Conservation (phyloP, 1,284 basidiomycete genomes). For the Austroboletus niveus region DNA sequence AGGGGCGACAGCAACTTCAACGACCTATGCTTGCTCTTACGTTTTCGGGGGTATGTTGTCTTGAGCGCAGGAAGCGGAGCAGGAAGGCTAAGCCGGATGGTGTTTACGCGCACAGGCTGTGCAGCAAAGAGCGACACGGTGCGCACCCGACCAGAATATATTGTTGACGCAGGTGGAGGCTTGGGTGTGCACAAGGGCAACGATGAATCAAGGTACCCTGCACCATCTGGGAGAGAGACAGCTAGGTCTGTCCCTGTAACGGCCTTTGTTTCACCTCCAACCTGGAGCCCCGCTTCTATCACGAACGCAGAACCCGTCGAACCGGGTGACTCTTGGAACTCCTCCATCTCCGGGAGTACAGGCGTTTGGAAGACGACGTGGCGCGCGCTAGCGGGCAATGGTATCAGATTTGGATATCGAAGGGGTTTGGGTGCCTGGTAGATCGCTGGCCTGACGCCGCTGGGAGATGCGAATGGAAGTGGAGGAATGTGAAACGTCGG, state of each 20-base stretch:
- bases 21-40: not conserved
- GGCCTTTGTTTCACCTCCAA: not conserved
- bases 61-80: not conserved
- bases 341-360: not conserved
- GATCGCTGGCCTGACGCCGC: too few species aligned
- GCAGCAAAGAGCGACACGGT: conserved; percentile 11
- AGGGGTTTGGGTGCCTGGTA: not conserved
- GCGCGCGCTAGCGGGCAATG: not conserved
- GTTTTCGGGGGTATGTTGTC: not conserved
- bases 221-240: too few species aligned
- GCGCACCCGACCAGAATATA: not conserved
- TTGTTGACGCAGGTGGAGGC: not conserved
- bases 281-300: not conserved
- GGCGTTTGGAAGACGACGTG: conserved; percentile 10
- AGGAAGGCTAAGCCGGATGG: conserved; percentile 19
- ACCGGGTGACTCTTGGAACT: not conserved
- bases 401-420: not conserved
- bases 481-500: too few species aligned
- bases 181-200: too few species aligned
- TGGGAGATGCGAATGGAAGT: too few species aligned
- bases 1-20: not conserved
- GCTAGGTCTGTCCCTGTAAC: too few species aligned
- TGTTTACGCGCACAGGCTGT: conserved; percentile 7
- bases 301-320: conserved; percentile 19
- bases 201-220: too few species aligned